These are phyloP conservation scores for Phytophthora colocasiae DNA, from an alignment of 352 stramenopile genomes.

Conservation along the genomic window DNA sequence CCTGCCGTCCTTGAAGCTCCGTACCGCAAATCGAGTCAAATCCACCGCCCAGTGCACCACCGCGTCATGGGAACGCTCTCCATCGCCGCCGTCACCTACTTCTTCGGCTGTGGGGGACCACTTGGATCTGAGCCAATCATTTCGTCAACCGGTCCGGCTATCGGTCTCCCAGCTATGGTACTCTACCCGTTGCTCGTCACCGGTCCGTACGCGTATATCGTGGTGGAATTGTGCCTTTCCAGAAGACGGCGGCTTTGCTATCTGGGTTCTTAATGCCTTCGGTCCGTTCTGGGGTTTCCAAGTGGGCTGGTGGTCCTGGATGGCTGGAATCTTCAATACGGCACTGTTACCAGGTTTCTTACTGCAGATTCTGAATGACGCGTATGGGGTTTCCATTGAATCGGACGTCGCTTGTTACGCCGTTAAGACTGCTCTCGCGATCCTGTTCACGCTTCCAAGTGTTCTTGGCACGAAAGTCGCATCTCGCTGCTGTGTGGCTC, in stretches of 20 bases:
- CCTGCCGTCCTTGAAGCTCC: constrained; percentile 22
- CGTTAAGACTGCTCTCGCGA: constrained; percentile 39
- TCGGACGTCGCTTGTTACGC: constrained; percentile 36
- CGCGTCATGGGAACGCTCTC: constrained; percentile 47
- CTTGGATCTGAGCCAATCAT: constrained; percentile 69
- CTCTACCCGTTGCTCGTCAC: constrained; percentile 75
- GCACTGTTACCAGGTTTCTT: constrained; percentile 56
- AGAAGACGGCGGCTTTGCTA: constrained; percentile 74
- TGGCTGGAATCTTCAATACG: constrained; percentile 65
- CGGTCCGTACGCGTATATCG: constrained; percentile 61
- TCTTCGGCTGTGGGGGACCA: constrained; percentile 55
- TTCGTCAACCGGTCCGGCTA: constrained; percentile 56
- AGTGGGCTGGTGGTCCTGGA: constrained; percentile 85
- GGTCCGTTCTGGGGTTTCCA: constrained; percentile 84
- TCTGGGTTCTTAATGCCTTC: constrained; percentile 77
- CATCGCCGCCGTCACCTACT: constrained; percentile 60
- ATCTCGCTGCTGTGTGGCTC: constrained; percentile 31
- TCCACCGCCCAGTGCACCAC: constrained; percentile 18
- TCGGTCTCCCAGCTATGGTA: constrained; percentile 56
- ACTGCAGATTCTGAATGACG: constrained; percentile 46
- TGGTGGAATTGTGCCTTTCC: constrained; percentile 80
- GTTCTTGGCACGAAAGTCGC: constrained; percentile 47
- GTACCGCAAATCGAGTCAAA: constrained; percentile 31
- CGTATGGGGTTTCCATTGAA: constrained; percentile 37
- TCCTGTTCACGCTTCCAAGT: constrained; percentile 43